These are phyloP conservation scores for Phalaenopsis aphrodite DNA, from an alignment of 106 monocot genomes.

Conservation along the genomic window DNA sequence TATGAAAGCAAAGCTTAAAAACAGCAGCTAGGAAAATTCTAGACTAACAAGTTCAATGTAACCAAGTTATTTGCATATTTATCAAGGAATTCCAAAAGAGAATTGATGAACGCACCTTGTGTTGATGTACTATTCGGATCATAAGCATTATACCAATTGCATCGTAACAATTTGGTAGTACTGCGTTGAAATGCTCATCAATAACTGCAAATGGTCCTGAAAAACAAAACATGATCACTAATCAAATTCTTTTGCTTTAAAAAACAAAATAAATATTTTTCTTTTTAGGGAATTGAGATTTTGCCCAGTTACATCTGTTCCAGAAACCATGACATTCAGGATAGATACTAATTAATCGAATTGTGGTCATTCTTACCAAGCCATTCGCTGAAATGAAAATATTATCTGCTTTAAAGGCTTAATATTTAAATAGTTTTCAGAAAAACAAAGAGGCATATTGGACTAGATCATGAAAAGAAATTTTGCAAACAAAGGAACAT, in stretches of 20 bases:
- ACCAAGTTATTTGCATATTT: neutral
- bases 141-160: slow-evolving; percentile 99
- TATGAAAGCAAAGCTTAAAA: neutral
- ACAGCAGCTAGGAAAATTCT: neutral
- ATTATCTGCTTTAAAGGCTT: neutral
- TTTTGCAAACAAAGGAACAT: neutral
- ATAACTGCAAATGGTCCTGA: slow-evolving; percentile 92
- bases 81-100: neutral
- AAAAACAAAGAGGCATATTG: neutral
- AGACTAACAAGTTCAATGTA: neutral
- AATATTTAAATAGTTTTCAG: neutral
- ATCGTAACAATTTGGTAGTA: slow-evolving; percentile 89
- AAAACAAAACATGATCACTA: slow-evolving; percentile 7
- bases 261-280: neutral
- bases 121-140: slow-evolving; percentile 94
- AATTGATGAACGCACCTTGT: slow-evolving; percentile 52
- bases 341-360: neutral
- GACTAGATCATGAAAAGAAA: neutral
- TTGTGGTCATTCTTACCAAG: neutral
- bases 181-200: slow-evolving; percentile 84
- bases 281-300: neutral
- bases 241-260: neutral
- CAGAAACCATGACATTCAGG: neutral
- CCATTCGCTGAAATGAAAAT: neutral
- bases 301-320: neutral